phyloP scores from a whole-genome alignment of 2,329 filamentous ascomycete species.

The Chaetoscypha palmicola region DNA sequence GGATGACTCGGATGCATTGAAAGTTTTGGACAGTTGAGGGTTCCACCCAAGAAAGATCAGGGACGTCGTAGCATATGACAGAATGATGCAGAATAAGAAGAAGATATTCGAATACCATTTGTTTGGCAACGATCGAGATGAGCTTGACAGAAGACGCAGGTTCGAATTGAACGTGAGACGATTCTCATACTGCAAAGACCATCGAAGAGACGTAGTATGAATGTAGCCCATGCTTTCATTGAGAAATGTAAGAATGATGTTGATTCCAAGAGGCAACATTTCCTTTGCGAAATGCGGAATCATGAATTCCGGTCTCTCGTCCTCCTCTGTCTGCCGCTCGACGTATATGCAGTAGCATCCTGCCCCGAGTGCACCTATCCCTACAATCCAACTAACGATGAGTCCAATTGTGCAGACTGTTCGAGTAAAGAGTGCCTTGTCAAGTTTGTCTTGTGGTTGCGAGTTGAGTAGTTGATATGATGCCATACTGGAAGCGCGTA shows the following conservation, averaged over 20 bases:
- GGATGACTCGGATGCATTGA: neutral
- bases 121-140: conserved; percentile 23
- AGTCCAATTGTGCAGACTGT: conserved; percentile 12
- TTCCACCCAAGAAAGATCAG: conserved; percentile 27
- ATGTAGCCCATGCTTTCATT: conserved; percentile 32
- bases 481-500: too few relatives aligned
- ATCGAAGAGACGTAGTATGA: conserved; percentile 29
- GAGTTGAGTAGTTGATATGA: neutral
- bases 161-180: conserved; percentile 31
- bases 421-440: conserved; percentile 13
- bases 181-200: conserved; percentile 28
- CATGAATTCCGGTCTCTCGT: conserved; percentile 8
- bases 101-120: conserved; percentile 22
- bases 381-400: conserved; percentile 11
- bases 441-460: conserved; percentile 12
- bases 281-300: conserved; percentile 15
- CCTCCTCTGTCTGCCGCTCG: neutral
- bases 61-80: conserved; percentile 29
- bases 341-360: conserved; percentile 15
- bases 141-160: conserved; percentile 26
- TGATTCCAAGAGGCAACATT: conserved; percentile 17
- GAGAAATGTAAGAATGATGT: conserved; percentile 26
- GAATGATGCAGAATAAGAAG: conserved; percentile 25
- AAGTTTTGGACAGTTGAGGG: conserved; percentile 18
- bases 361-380: conserved; percentile 10